phyloP scores from a whole-genome alignment of 2,329 filamentous ascomycete species.

The Coniella vitis region DNA sequence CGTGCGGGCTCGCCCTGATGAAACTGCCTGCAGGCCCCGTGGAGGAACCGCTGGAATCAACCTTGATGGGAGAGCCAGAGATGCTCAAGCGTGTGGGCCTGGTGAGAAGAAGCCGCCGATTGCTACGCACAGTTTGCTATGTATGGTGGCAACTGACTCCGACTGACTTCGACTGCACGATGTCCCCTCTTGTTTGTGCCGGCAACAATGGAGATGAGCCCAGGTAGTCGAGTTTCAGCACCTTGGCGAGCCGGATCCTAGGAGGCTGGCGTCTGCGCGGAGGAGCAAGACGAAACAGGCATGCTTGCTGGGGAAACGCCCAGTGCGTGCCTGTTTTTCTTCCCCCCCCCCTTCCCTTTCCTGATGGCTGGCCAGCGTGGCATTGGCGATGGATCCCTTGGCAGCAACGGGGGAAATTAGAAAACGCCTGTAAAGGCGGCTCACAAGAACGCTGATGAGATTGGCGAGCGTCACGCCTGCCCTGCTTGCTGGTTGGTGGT shows the following conservation, averaged over 20 bases:
- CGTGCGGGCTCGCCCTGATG: constrained; percentile 7
- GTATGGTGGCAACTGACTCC: too few relatives aligned
- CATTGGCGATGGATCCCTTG: not conserved
- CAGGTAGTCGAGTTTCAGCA: constrained; percentile 8
- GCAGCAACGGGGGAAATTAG: constrained; percentile 1
- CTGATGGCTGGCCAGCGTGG: not conserved
- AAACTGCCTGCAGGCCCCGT: constrained; percentile 10
- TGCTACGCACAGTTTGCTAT: too few relatives aligned
- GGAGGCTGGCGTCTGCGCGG: not conserved
- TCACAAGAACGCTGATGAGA: constrained; percentile 5
- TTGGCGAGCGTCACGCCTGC: constrained; percentile 13
- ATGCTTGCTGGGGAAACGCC: not conserved
- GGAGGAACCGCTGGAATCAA: too few relatives aligned
- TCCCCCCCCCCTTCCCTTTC: not conserved
- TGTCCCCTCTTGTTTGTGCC: too few relatives aligned
- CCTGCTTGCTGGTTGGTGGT: too few relatives aligned
- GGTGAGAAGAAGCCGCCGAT: too few relatives aligned
- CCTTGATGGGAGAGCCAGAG: too few relatives aligned
- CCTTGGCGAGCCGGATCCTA: constrained; percentile 5
- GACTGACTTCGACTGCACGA: too few relatives aligned
- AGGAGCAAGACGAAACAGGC: constrained; percentile 1
- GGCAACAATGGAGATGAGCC: not conserved
- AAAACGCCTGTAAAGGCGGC: constrained; percentile 1
- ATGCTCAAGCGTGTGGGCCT: too few relatives aligned
- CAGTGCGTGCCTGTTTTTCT: not conserved